Evolutionary conservation across 129 eudicot genomes (phyloP).

Genomic region (Flaveria sonorensis): DNA sequence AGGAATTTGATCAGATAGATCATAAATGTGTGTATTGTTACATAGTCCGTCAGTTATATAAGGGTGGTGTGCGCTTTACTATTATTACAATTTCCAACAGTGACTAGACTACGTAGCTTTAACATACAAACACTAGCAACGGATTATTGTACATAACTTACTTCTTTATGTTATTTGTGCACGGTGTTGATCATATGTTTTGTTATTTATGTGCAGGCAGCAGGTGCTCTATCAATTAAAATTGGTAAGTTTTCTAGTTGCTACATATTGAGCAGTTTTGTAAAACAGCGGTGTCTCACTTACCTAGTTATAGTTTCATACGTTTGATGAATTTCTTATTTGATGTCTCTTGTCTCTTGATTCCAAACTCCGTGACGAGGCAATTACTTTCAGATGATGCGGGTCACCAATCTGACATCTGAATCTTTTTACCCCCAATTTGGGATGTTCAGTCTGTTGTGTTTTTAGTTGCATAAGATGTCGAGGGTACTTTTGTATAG

Average conservation of each 20-base stretch:
- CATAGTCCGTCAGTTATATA: not conserved
- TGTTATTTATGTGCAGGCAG: slow-evolving; percentile 72
- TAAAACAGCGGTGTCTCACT: not conserved
- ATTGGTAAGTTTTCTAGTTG: slow-evolving; percentile 59
- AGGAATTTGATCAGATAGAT: slow-evolving; percentile 4
- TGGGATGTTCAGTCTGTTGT: not conserved
- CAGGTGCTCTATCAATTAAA: slow-evolving; percentile 83
- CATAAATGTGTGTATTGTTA: not conserved
- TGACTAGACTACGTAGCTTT: not conserved
- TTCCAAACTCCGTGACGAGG: not conserved
- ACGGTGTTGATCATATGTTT: slow-evolving; percentile 16
- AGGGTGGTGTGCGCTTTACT: slow-evolving; percentile 14
- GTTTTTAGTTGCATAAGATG: not conserved
- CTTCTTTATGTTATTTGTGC: not conserved
- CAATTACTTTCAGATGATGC: not conserved
- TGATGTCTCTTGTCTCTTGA: not conserved
- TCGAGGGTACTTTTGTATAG: not conserved
- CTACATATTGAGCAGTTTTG: slow-evolving; percentile 24
- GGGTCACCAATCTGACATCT: not conserved
- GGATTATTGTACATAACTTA: not conserved
- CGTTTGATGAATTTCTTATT: not conserved
- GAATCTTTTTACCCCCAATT: not conserved
- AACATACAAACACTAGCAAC: not conserved
- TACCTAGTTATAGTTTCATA: not conserved
- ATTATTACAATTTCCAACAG: not conserved